phyloP scores from a whole-genome alignment of 768 basidiomycete genomes.

The Atractiella rhizophila region DNA sequence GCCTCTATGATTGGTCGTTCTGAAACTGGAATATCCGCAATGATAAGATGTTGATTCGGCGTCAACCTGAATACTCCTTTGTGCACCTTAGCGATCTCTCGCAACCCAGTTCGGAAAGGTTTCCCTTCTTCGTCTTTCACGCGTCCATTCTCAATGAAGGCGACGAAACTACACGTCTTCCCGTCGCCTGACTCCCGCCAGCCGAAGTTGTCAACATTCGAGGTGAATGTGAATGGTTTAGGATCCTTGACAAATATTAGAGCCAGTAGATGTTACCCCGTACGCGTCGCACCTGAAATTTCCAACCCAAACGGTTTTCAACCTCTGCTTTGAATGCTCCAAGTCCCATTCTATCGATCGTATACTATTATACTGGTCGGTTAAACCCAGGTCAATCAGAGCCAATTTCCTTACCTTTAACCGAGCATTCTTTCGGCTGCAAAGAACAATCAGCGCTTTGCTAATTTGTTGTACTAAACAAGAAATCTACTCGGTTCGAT shows the following conservation, averaged over 20 bases:
- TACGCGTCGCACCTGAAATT: constrained; percentile 43
- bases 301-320: constrained; percentile 61
- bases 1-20: constrained; percentile 53
- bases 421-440: constrained; percentile 22
- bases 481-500: constrained; percentile 45
- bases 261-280: too few relatives aligned
- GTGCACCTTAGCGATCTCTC: constrained; percentile 79
- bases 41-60: constrained; percentile 75
- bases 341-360: constrained; percentile 82
- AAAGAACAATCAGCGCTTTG: neutral
- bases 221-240: constrained; percentile 58
- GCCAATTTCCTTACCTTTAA: constrained; percentile 4
- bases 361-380: constrained; percentile 86
- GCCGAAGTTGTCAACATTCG: constrained; percentile 80
- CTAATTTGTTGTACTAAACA: neutral
- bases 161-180: constrained; percentile 26
- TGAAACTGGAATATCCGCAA: constrained; percentile 52
- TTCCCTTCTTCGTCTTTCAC: constrained; percentile 77
- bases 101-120: constrained; percentile 74
- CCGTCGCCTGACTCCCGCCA: constrained; percentile 76
- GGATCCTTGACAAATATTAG: too few relatives aligned
- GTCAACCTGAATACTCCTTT: constrained; percentile 84
- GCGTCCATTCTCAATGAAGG: constrained; percentile 92
- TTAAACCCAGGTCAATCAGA: neutral
- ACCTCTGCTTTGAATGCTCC: constrained; percentile 67